Evolutionary conservation across 2,329 filamentous ascomycete genomes (phyloP).

Genomic region (Fusarium pseudograminearum): DNA sequence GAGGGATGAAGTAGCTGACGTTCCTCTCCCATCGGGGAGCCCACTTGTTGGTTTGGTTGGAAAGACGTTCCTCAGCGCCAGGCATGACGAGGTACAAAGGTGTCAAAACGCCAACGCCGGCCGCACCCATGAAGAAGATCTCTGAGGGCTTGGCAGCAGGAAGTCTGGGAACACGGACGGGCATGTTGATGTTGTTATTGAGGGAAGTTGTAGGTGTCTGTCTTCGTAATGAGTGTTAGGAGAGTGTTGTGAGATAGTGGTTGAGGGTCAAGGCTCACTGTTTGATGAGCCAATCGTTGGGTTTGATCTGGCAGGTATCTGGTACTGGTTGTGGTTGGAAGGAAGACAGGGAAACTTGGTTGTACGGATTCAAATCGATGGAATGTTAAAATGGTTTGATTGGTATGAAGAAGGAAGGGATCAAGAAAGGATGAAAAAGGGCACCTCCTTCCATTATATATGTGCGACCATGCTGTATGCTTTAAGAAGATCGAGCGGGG

Average conservation of each 20-base stretch:
- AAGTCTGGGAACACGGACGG: constrained; percentile 60
- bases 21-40: constrained; percentile 71
- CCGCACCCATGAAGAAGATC: constrained; percentile 65
- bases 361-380: neutral
- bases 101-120: constrained; percentile 65
- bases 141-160: constrained; percentile 63
- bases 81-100: constrained; percentile 70
- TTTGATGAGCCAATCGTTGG: constrained; percentile 2
- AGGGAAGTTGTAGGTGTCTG: neutral
- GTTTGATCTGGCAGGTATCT: neutral
- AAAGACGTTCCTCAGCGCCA: constrained; percentile 66
- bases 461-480: constrained; percentile 20
- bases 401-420: constrained; percentile 11
- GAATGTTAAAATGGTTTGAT: constrained; percentile 9
- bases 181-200: constrained; percentile 58
- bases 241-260: neutral
- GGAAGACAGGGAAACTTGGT: neutral
- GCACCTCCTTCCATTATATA: constrained; percentile 34
- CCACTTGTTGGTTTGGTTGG: constrained; percentile 67
- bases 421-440: constrained; percentile 3
- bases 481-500: constrained; percentile 43
- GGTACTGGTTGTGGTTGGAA: neutral
- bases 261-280: constrained; percentile 18
- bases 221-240: constrained; percentile 14
- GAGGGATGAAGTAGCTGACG: constrained; percentile 65